phyloP scores from a whole-genome alignment of 495 filamentous ascomycete species.

The Aspergillus sclerotiicarbonarius region DNA sequence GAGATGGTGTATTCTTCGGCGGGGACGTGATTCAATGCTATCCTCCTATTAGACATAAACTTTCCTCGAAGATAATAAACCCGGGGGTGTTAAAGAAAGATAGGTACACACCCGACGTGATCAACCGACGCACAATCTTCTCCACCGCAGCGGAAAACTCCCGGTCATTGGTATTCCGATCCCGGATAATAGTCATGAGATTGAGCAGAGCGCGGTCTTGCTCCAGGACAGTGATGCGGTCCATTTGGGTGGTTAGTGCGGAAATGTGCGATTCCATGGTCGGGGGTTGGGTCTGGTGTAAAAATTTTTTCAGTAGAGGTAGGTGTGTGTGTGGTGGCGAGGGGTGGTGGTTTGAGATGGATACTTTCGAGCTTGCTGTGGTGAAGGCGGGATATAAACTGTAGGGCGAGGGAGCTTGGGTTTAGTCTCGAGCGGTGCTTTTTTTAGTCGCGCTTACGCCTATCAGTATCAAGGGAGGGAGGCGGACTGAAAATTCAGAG shows the following conservation, averaged over 20 bases:
- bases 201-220: constrained; percentile 16
- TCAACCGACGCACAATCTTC: constrained; percentile 13
- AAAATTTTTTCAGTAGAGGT: background rate
- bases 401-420: background rate
- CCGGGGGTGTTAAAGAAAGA: background rate
- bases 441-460: background rate
- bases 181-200: constrained; percentile 23
- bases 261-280: constrained; percentile 6
- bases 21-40: constrained; percentile 18
- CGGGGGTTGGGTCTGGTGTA: background rate
- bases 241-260: background rate
- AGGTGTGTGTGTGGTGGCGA: background rate
- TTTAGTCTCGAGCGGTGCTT: background rate
- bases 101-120: constrained; percentile 10
- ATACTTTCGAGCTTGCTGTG: background rate
- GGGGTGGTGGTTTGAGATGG: background rate
- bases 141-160: constrained; percentile 18
- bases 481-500: background rate
- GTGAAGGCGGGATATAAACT: background rate
- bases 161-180: constrained; percentile 7
- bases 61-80: background rate
- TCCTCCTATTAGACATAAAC: background rate
- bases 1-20: constrained; percentile 9
- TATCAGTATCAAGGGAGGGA: background rate
- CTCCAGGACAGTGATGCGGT: constrained; percentile 14